Base-by-base conservation (phyloP, 805 yeast species). In the Yarrowia yakushimensis region DNA sequence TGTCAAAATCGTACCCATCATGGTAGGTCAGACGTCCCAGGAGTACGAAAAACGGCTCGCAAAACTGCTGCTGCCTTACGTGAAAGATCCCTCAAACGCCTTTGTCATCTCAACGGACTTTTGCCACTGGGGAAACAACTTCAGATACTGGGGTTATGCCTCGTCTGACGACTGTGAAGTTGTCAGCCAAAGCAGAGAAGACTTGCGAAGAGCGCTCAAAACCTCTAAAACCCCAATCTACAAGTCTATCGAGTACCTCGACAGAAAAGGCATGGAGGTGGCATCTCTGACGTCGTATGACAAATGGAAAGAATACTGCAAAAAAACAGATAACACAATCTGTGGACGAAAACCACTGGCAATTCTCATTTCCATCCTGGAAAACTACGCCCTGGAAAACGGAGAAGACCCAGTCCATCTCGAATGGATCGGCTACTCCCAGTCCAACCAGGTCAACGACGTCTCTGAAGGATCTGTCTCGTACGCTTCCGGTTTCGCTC, bases 321-420 rank as follows among this genome's bases (percentile, higher is more conserved):
- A 75, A 6, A 67, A 66, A 1, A 90, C 98, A 0, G 90, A 87
- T 0, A 92, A 93, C 74, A 94, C 99, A 0, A 87, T 94, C 17
- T 94, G 99, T 74, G 99, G 99, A 0, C 88, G 91, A 64, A 85
- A 83, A 64, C 97, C 98, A 0, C 78, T 94, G 34, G 81, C 83
- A 1, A 77, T 90, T 9, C 71, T 93, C 2, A 71, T 86, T 64
- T 87, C 86, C 64, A 63, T 71, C 13, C 68, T 65, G 30, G 68
- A 63, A 31, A 39, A 39, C 66, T 67, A 54, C 63, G 71, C 42
- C 46, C 66, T 57, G 52, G 69, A 18, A 27, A 54, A 8, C 42
- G 30, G 63, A 22, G 67, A 63, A 3, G 62, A 68, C 39, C 74
- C 73, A 0, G 72, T 66, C 4, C 31, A 11, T 5, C 82, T 90